A percentile compares a stretch with the other conserved stretches of the same genome.
These are phyloP conservation scores for Bruguiera hainesii DNA, from an alignment of 441 rosid genomes.

Conservation along the genomic window DNA sequence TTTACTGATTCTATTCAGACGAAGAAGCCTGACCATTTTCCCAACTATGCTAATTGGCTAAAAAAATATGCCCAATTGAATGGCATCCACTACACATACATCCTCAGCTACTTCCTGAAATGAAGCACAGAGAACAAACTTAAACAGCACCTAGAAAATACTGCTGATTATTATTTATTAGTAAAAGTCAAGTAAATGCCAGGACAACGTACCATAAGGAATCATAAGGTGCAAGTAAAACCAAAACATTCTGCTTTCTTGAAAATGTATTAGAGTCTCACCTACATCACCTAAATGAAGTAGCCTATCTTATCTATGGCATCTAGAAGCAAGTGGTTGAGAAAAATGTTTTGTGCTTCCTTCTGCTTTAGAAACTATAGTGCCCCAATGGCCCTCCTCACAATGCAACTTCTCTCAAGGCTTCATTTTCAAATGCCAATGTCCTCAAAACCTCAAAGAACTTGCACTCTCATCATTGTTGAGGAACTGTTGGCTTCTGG, in stretches of 20 bases:
- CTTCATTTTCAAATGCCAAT: background rate
- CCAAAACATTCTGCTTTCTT: conserved; percentile 23
- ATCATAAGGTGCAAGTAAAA: background rate
- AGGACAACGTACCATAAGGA: conserved; percentile 3
- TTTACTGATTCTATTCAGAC: too few relatives aligned
- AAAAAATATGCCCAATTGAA: too few relatives aligned
- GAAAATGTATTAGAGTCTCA: conserved; percentile 28
- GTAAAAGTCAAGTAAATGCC: conserved; percentile 28
- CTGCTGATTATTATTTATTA: conserved; percentile 28
- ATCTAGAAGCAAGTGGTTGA: conserved; percentile 22
- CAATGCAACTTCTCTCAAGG: background rate
- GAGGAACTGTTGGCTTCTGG: conserved; percentile 14
- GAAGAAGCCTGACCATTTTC: too few relatives aligned
- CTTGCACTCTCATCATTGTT: conserved; percentile 4
- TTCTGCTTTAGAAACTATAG: background rate
- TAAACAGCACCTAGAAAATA: conserved; percentile 6
- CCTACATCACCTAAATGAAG: conserved; percentile 26
- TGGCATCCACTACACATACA: too few relatives aligned
- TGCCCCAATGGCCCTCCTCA: background rate
- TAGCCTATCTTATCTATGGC: conserved; percentile 28
- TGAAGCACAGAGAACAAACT: background rate
- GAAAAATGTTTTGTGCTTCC: background rate
- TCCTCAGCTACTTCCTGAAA: background rate
- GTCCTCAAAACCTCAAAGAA: conserved; percentile 13
- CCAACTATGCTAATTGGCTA: too few relatives aligned